A percentile compares a stretch with the other conserved stretches of the same genome.
phyloP scores from a whole-genome alignment of 2,329 filamentous ascomycete genomes.

The Fusarium globosum region DNA sequence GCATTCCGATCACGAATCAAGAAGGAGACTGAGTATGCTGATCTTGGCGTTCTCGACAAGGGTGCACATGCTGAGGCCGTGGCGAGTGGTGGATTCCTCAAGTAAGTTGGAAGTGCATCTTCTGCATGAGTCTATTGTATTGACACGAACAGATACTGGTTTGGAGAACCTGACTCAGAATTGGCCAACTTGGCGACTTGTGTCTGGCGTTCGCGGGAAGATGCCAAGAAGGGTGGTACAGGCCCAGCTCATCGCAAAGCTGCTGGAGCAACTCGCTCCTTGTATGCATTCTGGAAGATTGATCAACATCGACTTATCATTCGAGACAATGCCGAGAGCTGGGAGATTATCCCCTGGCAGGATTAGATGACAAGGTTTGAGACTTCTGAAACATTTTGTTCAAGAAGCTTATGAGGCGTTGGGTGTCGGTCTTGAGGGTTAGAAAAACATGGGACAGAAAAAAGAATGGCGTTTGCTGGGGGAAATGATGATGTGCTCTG shows the following conservation, averaged over 20 bases:
- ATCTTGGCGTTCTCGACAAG: slow-evolving; percentile 79
- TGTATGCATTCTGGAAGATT: slow-evolving; percentile 75
- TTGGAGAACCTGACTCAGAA: slow-evolving; percentile 76
- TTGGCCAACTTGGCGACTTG: slow-evolving; percentile 86
- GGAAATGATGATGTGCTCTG: neutral
- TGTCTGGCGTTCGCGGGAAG: slow-evolving; percentile 70
- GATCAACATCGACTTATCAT: slow-evolving; percentile 77
- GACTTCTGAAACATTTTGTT: neutral
- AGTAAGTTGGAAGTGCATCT: slow-evolving; percentile 58
- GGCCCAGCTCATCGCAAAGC: slow-evolving; percentile 73
- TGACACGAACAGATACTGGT: slow-evolving; percentile 77
- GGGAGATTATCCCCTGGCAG: slow-evolving; percentile 71
- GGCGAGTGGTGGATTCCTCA: slow-evolving; percentile 82
- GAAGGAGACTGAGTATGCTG: slow-evolving; percentile 71
- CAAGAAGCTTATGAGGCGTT: neutral
- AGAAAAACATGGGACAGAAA: neutral
- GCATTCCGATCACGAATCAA: slow-evolving; percentile 82
- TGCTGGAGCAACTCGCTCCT: slow-evolving; percentile 71
- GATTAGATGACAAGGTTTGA: slow-evolving; percentile 27
- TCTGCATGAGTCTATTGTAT: slow-evolving; percentile 3
- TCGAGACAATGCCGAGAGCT: slow-evolving; percentile 70
- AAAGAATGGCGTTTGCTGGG: slow-evolving; percentile 23
- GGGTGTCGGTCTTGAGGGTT: neutral
- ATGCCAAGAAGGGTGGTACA: slow-evolving; percentile 68
- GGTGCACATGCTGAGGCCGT: slow-evolving; percentile 84